These are phyloP conservation scores for Pyricularia sp. DNA, from an alignment of 2,329 filamentous ascomycete species.

Conservation along the genomic window DNA sequence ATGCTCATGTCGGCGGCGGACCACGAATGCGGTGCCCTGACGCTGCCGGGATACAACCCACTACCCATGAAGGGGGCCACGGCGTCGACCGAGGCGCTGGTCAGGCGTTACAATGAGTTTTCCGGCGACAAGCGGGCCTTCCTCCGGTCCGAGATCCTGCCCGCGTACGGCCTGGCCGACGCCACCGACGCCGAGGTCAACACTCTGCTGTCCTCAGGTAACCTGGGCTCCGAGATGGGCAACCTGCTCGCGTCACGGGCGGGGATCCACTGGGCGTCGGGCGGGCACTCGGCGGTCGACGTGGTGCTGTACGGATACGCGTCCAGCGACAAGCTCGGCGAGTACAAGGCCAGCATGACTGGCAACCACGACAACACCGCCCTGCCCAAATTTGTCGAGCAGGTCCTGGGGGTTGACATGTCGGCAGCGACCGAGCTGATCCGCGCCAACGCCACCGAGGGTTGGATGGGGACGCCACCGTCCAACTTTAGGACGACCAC, in stretches of 20 bases:
- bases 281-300: conserved; percentile 26
- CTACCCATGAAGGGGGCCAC: conserved; percentile 18
- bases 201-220: conserved; percentile 16
- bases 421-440: conserved; percentile 16
- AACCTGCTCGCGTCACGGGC: conserved; percentile 15
- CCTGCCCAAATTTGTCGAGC: conserved; percentile 17
- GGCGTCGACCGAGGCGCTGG: conserved; percentile 21
- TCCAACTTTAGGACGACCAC: background rate
- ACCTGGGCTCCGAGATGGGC: conserved; percentile 18
- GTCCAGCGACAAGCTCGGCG: conserved; percentile 9
- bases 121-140: conserved; percentile 17
- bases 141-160: conserved; percentile 18
- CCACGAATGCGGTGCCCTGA: conserved; percentile 29
- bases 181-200: conserved; percentile 19
- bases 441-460: conserved; percentile 8
- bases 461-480: background rate
- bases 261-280: conserved; percentile 18
- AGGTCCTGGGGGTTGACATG: conserved; percentile 17
- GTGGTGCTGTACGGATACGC: conserved; percentile 25
- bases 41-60: conserved; percentile 26
- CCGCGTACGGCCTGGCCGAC: conserved; percentile 20
- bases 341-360: conserved; percentile 15
- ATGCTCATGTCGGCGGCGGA: conserved; percentile 28
- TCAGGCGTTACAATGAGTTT: conserved; percentile 7
- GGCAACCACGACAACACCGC: conserved; percentile 21